A percentile compares a stretch with the other conserved stretches of the same genome.
phyloP scores from a whole-genome alignment of 2,329 filamentous ascomycete genomes.

The Talaromyces sp. region DNA sequence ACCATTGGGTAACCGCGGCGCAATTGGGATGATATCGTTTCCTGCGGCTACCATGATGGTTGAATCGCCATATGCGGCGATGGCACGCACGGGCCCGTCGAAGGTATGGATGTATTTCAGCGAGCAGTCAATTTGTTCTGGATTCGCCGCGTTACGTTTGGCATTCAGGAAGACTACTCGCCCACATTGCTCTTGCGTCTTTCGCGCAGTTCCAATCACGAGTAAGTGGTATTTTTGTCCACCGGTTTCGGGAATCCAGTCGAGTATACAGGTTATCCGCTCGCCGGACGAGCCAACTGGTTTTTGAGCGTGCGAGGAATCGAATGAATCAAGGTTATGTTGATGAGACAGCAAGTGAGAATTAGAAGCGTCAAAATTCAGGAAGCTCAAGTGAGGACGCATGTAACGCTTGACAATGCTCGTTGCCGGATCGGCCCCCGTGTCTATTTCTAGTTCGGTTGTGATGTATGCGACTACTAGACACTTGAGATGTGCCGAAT shows the following conservation, averaged over 20 bases:
- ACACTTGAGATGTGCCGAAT: slow-evolving; percentile 45
- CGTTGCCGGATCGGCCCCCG: slow-evolving; percentile 22
- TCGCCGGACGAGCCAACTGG: slow-evolving; percentile 38
- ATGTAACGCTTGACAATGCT: slow-evolving; percentile 31
- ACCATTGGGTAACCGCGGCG: slow-evolving; percentile 37
- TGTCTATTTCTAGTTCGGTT: slow-evolving; percentile 19
- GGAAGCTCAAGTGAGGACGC: slow-evolving; percentile 37
- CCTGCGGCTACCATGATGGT: slow-evolving; percentile 48
- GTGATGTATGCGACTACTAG: slow-evolving; percentile 49
- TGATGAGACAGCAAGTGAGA: slow-evolving; percentile 19
- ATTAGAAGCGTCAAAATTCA: slow-evolving; percentile 36
- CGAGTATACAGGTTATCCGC: slow-evolving; percentile 40
- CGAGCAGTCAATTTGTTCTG: slow-evolving; percentile 31
- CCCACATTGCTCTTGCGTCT: slow-evolving; percentile 29
- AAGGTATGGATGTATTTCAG: slow-evolving; percentile 38
- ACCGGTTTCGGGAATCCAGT: slow-evolving; percentile 38
- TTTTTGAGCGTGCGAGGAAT: slow-evolving; percentile 22
- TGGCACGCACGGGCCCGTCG: slow-evolving; percentile 51
- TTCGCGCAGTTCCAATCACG: slow-evolving; percentile 38
- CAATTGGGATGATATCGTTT: slow-evolving; percentile 42
- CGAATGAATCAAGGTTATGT: slow-evolving; percentile 2
- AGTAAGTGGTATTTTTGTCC: slow-evolving; percentile 41
- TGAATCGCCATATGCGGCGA: slow-evolving; percentile 47
- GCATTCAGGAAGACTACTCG: slow-evolving; percentile 40
- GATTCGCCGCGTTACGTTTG: slow-evolving; percentile 26